Percentiles rank a stretch among this genome's conserved stretches.
phyloP scores from a whole-genome alignment of 331 rosid species.

The Malus hybrid region DNA sequence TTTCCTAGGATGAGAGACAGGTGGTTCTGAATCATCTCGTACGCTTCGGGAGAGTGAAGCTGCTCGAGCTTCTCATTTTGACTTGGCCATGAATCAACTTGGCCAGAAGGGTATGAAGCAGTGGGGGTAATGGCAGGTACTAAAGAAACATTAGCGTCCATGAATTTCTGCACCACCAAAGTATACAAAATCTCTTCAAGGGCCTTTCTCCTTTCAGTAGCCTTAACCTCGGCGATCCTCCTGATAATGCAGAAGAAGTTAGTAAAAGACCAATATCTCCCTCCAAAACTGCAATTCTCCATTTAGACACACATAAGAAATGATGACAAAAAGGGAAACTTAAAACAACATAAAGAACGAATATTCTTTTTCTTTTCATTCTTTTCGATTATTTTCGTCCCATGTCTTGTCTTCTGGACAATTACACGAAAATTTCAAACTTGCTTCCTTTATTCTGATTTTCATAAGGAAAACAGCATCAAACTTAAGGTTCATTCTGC shows the following conservation, averaged over 20 bases:
- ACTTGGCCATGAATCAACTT: constrained; percentile 66
- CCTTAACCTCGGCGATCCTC: constrained; percentile 92
- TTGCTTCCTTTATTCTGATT: neutral
- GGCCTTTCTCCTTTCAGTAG: constrained; percentile 61
- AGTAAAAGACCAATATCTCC: neutral
- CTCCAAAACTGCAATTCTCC: neutral
- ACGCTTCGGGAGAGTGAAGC: constrained; percentile 74
- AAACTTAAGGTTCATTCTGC: neutral
- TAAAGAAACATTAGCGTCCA: constrained; percentile 72
- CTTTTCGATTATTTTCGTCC: neutral
- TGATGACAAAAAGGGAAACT: neutral
- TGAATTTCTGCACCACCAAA: constrained; percentile 76
- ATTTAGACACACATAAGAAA: neutral
- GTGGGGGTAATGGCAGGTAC: constrained; percentile 42
- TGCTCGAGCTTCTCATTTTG: constrained; percentile 58
- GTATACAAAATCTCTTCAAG: constrained; percentile 80
- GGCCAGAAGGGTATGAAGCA: constrained; percentile 37
- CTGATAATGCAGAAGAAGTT: constrained; percentile 31
- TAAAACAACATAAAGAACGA: too few species aligned
- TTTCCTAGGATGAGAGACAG: constrained; percentile 66
- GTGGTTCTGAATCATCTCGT: constrained; percentile 85
- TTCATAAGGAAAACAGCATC: neutral
- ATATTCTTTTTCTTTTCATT: too few species aligned
- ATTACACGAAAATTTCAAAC: too few species aligned
- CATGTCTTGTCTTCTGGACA: too few species aligned